Conservation (phyloP, 768 basidiomycete species). For the Piloderma croceum region DNA sequence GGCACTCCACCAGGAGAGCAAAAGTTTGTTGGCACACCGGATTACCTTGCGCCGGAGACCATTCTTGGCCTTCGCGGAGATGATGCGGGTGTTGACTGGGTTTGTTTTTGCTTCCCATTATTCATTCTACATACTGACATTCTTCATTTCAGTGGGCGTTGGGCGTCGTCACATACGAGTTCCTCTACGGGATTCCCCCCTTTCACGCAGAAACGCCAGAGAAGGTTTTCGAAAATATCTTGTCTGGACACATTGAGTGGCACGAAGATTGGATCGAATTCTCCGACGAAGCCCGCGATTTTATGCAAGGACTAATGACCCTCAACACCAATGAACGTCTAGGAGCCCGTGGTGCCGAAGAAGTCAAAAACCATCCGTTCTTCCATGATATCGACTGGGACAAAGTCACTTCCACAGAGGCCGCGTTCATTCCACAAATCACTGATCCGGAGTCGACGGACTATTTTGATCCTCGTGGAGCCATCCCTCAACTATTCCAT, state of each 20-base stretch:
- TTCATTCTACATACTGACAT: background rate
- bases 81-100: conserved; percentile 96
- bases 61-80: conserved; percentile 94
- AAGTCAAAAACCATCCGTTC: conserved; percentile 90
- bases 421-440: conserved; percentile 92
- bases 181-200: conserved; percentile 92
- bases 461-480: conserved; percentile 96
- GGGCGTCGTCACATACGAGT: conserved; percentile 97
- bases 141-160: conserved; percentile 77
- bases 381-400: conserved; percentile 92
- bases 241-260: conserved; percentile 93
- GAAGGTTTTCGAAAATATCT: conserved; percentile 96
- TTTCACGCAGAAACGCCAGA: conserved; percentile 98
- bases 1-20: conserved; percentile 78
- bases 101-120: conserved; percentile 33
- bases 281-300: conserved; percentile 80
- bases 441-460: conserved; percentile 98
- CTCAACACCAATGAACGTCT: conserved; percentile 75
- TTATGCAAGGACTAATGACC: conserved; percentile 83
- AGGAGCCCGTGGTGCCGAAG: conserved; percentile 81
- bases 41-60: conserved; percentile 94
- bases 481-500: conserved; percentile 83
- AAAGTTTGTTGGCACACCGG: conserved; percentile 96
- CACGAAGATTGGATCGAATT: conserved; percentile 90
- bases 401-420: conserved; percentile 80